Percentiles rank a stretch among this genome's conserved stretches.
phyloP scores from a whole-genome alignment of 2,329 filamentous ascomycete species.

The Furcasterigmium sp. region DNA sequence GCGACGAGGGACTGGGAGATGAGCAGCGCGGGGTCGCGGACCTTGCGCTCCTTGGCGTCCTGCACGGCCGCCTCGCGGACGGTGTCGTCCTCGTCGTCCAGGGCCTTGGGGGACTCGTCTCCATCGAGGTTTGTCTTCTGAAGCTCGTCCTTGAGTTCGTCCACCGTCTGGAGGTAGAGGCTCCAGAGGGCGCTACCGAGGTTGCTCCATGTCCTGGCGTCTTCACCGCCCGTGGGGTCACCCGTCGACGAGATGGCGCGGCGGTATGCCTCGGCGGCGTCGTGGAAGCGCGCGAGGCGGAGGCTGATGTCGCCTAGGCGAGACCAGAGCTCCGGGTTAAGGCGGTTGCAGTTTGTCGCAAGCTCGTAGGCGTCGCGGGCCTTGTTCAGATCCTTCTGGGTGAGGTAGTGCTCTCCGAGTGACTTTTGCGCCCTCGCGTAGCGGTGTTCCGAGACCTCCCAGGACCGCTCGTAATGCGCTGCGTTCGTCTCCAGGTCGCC shows the following conservation, averaged over 20 bases:
- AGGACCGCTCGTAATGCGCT: conserved; percentile 75
- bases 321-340: conserved; percentile 84
- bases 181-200: conserved; percentile 78
- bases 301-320: conserved; percentile 84
- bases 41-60: conserved; percentile 12
- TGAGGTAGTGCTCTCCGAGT: conserved; percentile 72
- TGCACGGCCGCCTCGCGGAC: conserved; percentile 5
- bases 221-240: conserved; percentile 68
- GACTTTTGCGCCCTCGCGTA: conserved; percentile 87
- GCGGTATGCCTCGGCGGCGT: conserved; percentile 78
- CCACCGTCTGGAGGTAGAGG: conserved; percentile 51
- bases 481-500: conserved; percentile 80
- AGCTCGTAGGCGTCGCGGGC: conserved; percentile 74
- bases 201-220: conserved; percentile 93
- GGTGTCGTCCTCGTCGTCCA: conserved; percentile 6
- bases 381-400: conserved; percentile 57
- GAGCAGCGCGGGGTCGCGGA: conserved; percentile 51
- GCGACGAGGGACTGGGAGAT: conserved; percentile 74
- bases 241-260: conserved; percentile 65
- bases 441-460: conserved; percentile 74
- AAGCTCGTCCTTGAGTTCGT: conserved; percentile 23
- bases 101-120: conserved; percentile 16
- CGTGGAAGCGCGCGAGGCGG: conserved; percentile 68
- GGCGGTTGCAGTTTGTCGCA: conserved; percentile 71
- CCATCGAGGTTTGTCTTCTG: conserved; percentile 7